Evolutionary conservation across 106 monocot genomes (phyloP).

Genomic region (Triglochin maritima): DNA sequence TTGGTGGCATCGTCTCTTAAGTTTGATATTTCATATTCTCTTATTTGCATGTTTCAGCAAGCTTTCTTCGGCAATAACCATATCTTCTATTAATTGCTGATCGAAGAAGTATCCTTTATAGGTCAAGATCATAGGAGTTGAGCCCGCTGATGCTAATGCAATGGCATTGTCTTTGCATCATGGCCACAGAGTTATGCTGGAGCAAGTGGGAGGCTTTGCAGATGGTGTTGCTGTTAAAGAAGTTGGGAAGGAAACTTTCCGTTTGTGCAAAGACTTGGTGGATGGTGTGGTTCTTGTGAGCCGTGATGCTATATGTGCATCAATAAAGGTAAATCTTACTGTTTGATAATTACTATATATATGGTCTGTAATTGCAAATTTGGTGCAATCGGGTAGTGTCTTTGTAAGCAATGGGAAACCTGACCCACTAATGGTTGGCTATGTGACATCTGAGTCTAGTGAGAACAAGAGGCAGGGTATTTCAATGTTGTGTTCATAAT

Average conservation of each 20-base stretch:
- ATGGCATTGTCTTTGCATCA: conserved; percentile 94
- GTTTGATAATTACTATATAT: not conserved
- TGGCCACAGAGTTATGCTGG: conserved; percentile 82
- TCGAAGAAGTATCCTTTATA: conserved; percentile 11
- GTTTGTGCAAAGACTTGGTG: conserved; percentile 65
- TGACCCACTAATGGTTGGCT: too few species aligned
- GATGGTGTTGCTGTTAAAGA: conserved; percentile 98
- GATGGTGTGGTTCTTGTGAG: conserved; percentile 96
- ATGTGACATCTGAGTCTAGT: too few species aligned
- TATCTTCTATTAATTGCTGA: not conserved
- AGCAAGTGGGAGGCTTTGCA: conserved; percentile 95
- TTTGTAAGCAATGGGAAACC: too few species aligned
- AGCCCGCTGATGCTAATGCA: conserved; percentile 94
- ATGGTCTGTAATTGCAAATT: too few species aligned
- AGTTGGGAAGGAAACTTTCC: conserved; percentile 93
- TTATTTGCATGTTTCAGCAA: not conserved
- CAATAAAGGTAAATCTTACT: conserved; percentile 64
- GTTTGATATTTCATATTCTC: not conserved
- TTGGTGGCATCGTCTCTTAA: too few species aligned
- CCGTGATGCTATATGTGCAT: conserved; percentile 98
- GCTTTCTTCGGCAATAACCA: not conserved
- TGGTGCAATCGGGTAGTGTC: too few species aligned
- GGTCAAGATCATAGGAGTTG: conserved; percentile 95
- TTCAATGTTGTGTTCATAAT: too few species aligned
- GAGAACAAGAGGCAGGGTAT: too few species aligned